Conservation (phyloP, 495 filamentous ascomycete genomes). For the Penicillium soppii region DNA sequence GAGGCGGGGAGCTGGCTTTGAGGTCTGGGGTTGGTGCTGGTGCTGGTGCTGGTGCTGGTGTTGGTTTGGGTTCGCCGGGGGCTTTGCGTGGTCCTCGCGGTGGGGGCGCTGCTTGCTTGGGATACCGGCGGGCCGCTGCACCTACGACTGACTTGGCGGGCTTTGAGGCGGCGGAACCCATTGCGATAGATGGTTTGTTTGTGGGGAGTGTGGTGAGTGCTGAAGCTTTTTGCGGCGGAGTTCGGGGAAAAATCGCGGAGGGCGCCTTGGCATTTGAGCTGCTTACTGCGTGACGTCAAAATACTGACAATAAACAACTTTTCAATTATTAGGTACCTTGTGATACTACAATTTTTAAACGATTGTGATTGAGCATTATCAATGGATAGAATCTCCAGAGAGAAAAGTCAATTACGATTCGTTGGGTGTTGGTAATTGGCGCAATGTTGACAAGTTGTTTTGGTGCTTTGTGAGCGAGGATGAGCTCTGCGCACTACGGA, state of each 20-base stretch:
- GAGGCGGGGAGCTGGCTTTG: slow-evolving; percentile 23
- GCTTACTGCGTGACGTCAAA: slow-evolving; percentile 32
- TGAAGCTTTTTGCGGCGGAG: slow-evolving; percentile 23
- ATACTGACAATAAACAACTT: slow-evolving; percentile 11
- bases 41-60: slow-evolving; percentile 16
- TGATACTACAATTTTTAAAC: no score
- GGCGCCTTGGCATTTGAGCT: slow-evolving; percentile 19
- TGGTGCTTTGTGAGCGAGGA: no score
- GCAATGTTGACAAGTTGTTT: no score
- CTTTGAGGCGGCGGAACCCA: slow-evolving; percentile 67
- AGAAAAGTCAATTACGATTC: no score
- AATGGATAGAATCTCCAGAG: no score
- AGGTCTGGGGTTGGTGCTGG: slow-evolving; percentile 15
- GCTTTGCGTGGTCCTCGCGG: slow-evolving; percentile 25
- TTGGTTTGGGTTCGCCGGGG: slow-evolving; percentile 11
- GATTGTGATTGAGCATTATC: no score
- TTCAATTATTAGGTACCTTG: no score
- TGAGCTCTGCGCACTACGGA: background rate
- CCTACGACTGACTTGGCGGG: slow-evolving; percentile 53
- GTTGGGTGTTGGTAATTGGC: no score
- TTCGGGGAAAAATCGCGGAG: slow-evolving; percentile 23
- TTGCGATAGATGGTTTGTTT: slow-evolving; percentile 22
- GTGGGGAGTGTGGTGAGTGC: background rate
- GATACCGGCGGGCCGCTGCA: slow-evolving; percentile 55
- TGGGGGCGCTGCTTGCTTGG: slow-evolving; percentile 43